Evolutionary conservation across 116 monocot genomes (phyloP).

Genomic region (Posidonia oceanica): DNA sequence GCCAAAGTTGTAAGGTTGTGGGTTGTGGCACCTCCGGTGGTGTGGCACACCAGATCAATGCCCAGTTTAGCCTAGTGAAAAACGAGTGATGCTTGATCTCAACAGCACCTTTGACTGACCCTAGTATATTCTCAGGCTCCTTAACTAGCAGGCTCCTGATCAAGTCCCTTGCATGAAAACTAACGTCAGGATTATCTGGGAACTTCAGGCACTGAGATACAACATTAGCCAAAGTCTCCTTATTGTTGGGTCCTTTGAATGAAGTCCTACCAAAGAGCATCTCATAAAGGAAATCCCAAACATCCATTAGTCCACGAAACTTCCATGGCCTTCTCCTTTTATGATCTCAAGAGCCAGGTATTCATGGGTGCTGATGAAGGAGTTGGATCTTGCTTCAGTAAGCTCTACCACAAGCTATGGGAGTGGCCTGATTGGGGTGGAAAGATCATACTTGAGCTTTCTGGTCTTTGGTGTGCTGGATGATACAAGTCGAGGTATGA

Average conservation of each 20-base stretch:
- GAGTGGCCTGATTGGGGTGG: slow-evolving; percentile 12
- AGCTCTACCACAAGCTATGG: slow-evolving; percentile 80
- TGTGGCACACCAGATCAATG: slow-evolving; percentile 47
- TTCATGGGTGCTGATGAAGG: slow-evolving; percentile 90
- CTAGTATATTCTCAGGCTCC: slow-evolving; percentile 80
- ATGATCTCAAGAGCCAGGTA: slow-evolving; percentile 92
- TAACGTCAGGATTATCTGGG: slow-evolving; percentile 45
- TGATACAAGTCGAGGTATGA: slow-evolving; percentile 42
- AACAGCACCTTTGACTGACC: slow-evolving; percentile 66
- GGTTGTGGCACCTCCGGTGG: too few relatives aligned
- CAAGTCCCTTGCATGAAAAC: slow-evolving; percentile 54
- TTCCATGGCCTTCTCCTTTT: slow-evolving; percentile 92
- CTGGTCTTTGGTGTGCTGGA: slow-evolving; percentile 20
- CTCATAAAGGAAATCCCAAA: slow-evolving; percentile 81
- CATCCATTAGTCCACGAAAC: slow-evolving; percentile 92
- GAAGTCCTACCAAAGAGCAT: slow-evolving; percentile 72
- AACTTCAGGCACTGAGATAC: slow-evolving; percentile 59
- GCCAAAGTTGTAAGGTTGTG: too few relatives aligned
- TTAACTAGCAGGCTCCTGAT: slow-evolving; percentile 65
- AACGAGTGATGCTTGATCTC: slow-evolving; percentile 84
- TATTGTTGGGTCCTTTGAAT: slow-evolving; percentile 73
- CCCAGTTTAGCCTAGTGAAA: slow-evolving; percentile 87
- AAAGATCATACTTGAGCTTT: slow-evolving; percentile 19
- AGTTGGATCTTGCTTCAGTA: slow-evolving; percentile 76
- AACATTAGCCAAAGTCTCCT: slow-evolving; percentile 72